Conservation (phyloP, 306 rosid genomes). For the Malus fusca region DNA sequence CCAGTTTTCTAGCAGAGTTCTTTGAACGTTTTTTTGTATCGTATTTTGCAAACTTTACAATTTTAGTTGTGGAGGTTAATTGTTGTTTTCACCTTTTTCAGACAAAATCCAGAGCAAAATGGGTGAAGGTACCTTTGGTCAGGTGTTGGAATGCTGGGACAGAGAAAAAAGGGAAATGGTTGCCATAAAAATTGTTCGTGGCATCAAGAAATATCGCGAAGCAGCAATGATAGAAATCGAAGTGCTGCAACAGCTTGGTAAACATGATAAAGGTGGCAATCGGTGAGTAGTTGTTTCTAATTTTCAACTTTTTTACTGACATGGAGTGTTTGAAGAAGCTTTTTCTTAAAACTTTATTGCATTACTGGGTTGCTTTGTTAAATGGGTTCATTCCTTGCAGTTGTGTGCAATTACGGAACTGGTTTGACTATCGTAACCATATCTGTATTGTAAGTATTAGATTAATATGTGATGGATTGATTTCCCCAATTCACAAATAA, state of each 20-base stretch:
- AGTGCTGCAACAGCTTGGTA: slow-evolving; percentile 80
- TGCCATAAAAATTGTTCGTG: slow-evolving; percentile 87
- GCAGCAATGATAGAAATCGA: slow-evolving; percentile 99
- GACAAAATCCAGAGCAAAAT: slow-evolving; percentile 83
- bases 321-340: neutral
- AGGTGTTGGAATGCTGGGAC: slow-evolving; percentile 97
- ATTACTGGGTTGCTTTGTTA: slow-evolving; percentile 40
- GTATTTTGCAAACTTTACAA: neutral
- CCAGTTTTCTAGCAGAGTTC: neutral
- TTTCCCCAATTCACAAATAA: slow-evolving; percentile 65
- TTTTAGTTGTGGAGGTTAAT: neutral
- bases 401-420: slow-evolving; percentile 99
- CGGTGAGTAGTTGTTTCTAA: slow-evolving; percentile 46
- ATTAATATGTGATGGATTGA: slow-evolving; percentile 78
- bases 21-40: neutral
- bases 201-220: slow-evolving; percentile 78
- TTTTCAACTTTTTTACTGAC: neutral
- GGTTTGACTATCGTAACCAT: slow-evolving; percentile 99
- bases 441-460: slow-evolving; percentile 98
- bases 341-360: slow-evolving; percentile 12
- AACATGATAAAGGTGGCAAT: slow-evolving; percentile 83
- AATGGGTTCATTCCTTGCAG: slow-evolving; percentile 97
- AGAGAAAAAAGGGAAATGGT: slow-evolving; percentile 86
- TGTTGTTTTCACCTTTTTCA: slow-evolving; percentile 17
- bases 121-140: slow-evolving; percentile 99